These are phyloP conservation scores for Ambrosia trifida DNA, from an alignment of 129 eudicot genomes.

Conservation along the genomic window DNA sequence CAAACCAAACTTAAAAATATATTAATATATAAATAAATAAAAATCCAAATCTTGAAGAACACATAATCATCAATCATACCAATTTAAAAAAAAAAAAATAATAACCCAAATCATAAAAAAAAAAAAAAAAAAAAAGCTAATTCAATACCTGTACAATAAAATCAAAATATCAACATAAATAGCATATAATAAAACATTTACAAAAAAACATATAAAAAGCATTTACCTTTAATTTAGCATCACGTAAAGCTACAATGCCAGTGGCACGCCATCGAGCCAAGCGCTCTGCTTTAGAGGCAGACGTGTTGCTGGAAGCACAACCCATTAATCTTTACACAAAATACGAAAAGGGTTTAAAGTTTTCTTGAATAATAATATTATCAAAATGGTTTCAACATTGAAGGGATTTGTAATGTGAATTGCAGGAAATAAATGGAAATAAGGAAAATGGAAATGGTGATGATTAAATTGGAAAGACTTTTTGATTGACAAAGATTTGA, in stretches of 20 bases:
- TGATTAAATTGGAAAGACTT: conserved; percentile 8
- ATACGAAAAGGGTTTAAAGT: neutral
- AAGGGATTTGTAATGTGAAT: neutral
- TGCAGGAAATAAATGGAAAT: neutral
- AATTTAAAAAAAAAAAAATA: neutral
- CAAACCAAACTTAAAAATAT: too few species aligned
- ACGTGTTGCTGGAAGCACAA: conserved; percentile 59
- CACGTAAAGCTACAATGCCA: conserved; percentile 90
- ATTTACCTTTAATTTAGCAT: conserved; percentile 81
- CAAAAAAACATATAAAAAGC: neutral
- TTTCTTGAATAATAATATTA: neutral
- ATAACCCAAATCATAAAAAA: neutral
- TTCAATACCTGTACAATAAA: neutral
- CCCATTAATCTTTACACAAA: conserved; percentile 53
- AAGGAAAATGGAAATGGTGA: neutral
- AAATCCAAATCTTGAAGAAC: too few species aligned
- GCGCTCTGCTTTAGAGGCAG: conserved; percentile 68
- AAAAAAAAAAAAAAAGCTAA: neutral
- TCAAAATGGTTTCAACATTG: conserved; percentile 11
- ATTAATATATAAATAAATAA: too few species aligned
- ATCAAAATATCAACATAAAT: neutral
- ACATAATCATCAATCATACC: too few species aligned
- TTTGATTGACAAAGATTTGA: neutral
- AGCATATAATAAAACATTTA: neutral
- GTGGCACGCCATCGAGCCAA: conserved; percentile 89